Percentiles rank a stretch among this genome's conserved stretches.
Conservation (phyloP, 176 grass and related monocot species). For the Thinopyrum elongatum region DNA sequence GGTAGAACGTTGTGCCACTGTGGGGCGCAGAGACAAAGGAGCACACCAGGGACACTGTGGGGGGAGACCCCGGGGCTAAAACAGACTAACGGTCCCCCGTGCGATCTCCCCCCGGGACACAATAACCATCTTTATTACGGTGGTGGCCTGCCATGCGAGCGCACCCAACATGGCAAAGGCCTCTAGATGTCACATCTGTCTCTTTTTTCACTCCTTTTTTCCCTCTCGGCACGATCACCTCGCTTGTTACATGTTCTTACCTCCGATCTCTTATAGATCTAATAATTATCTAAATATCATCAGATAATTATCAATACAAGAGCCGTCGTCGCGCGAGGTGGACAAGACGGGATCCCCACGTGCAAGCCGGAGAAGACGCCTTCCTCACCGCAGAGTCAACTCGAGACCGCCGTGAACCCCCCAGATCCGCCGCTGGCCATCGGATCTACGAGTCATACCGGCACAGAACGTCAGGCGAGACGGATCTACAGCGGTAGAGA, state of each 20-base stretch:
- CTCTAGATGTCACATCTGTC: slow-evolving; percentile 32
- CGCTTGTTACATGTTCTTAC: slow-evolving; percentile 27
- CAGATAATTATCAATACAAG: slow-evolving; percentile 43
- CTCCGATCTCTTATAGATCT: slow-evolving; percentile 30
- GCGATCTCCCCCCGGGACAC: slow-evolving; percentile 54
- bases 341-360: background rate
- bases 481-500: background rate
- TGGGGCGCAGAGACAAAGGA: too few relatives aligned
- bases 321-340: slow-evolving; percentile 10
- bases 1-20: background rate
- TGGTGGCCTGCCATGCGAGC: slow-evolving; percentile 75
- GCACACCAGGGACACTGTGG: slow-evolving; percentile 11
- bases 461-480: background rate
- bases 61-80: slow-evolving; percentile 48
- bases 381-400: background rate
- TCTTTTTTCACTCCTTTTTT: background rate
- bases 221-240: background rate
- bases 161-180: slow-evolving; percentile 82
- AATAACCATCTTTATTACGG: slow-evolving; percentile 48
- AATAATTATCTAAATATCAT: slow-evolving; percentile 46
- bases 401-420: background rate
- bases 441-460: background rate
- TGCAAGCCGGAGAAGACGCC: background rate
- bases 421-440: background rate
- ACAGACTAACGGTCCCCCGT: slow-evolving; percentile 38